These are phyloP conservation scores for Thelonectria discophora DNA, from an alignment of 2,329 filamentous ascomycete species.

Conservation along the genomic window DNA sequence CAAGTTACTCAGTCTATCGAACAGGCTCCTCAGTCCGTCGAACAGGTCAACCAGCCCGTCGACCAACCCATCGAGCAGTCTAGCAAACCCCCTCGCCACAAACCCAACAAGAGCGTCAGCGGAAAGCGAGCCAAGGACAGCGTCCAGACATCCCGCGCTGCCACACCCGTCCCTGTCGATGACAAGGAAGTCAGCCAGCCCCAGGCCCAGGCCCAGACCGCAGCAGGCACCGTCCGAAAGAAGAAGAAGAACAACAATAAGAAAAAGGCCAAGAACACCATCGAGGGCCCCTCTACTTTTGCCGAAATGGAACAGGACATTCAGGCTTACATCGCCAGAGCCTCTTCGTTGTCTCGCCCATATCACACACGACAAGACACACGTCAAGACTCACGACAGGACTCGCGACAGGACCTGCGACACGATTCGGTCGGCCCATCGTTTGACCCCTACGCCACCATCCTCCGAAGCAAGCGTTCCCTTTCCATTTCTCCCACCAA, in stretches of 20 bases:
- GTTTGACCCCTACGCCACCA: background rate
- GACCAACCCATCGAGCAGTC: background rate
- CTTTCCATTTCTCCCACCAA: slow-evolving; percentile 24
- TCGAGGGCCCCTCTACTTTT: background rate
- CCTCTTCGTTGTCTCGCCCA: background rate
- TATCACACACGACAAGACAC: background rate
- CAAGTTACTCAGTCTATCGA: background rate
- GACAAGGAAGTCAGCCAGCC: background rate
- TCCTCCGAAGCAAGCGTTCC: background rate
- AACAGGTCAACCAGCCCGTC: background rate
- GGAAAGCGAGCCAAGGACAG: slow-evolving; percentile 1
- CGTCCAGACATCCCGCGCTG: background rate
- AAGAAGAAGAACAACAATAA: slow-evolving; percentile 40
- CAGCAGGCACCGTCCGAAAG: slow-evolving; percentile 8
- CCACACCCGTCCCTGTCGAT: slow-evolving; percentile 2
- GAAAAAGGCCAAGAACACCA: slow-evolving; percentile 33
- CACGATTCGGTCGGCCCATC: background rate
- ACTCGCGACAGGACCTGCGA: background rate
- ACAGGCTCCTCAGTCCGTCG: no score
- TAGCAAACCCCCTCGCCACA: background rate
- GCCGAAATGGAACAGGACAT: background rate
- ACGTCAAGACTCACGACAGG: no score
- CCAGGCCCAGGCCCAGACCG: no score
- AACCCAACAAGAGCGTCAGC: background rate
- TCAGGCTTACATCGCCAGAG: background rate